Conservation (phyloP, 306 rosid genomes). For the Astragalus membranaceus region DNA sequence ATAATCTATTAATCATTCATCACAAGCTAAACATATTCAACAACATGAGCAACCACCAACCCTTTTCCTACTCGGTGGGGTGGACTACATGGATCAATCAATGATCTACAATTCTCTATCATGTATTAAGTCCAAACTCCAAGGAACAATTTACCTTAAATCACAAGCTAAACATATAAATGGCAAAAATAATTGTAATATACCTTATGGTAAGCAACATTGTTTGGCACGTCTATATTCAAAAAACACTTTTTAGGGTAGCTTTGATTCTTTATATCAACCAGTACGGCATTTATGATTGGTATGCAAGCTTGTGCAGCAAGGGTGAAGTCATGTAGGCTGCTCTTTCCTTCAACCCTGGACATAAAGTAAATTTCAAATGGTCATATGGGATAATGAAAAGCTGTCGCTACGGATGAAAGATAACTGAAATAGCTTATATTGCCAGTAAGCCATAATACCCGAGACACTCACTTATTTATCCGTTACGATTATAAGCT, state of each 20-base stretch:
- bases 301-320: constrained; percentile 83
- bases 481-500: background rate
- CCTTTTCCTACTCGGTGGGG: background rate
- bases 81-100: background rate
- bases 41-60: background rate
- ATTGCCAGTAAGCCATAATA: constrained; percentile 6
- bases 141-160: background rate
- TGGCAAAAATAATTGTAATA: background rate
- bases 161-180: background rate
- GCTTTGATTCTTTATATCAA: constrained; percentile 49
- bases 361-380: constrained; percentile 16
- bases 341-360: constrained; percentile 70
- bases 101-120: background rate
- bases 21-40: background rate
- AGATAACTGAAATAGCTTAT: background rate
- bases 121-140: background rate
- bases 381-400: constrained; percentile 11
- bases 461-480: background rate
- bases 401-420: background rate
- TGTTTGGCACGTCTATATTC: constrained; percentile 65
- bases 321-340: constrained; percentile 48
- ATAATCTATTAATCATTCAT: no score
- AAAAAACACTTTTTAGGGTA: constrained; percentile 54
- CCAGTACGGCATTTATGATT: constrained; percentile 51
- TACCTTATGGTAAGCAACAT: constrained; percentile 63